These are phyloP conservation scores for Pseudogymnoascus sp. DNA, from an alignment of 2,329 filamentous ascomycete species.

Conservation along the genomic window DNA sequence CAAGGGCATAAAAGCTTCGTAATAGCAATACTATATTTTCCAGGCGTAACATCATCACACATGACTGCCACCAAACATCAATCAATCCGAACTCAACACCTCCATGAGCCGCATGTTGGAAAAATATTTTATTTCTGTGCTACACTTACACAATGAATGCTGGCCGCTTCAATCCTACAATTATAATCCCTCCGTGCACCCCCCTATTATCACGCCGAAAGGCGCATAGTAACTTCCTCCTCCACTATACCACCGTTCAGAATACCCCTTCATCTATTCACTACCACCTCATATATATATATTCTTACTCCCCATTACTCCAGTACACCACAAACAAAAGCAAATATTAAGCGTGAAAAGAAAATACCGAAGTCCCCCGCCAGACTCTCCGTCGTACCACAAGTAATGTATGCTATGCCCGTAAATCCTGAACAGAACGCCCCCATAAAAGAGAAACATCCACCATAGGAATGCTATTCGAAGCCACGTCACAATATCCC, in stretches of 20 bases:
- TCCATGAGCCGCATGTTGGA: not conserved
- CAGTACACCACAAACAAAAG: not conserved
- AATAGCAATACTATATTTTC: not conserved
- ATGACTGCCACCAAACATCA: not conserved
- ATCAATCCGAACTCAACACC: not conserved
- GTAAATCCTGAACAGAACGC: slow-evolving; percentile 3
- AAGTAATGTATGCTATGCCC: slow-evolving; percentile 2
- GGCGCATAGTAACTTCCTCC: not conserved
- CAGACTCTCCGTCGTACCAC: not conserved
- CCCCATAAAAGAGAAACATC: not conserved
- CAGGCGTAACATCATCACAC: not conserved
- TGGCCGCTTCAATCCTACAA: not conserved
- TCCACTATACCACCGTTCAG: not conserved
- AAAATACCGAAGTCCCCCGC: not conserved
- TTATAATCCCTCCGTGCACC: not conserved
- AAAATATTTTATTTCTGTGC: not conserved
- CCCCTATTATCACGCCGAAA: not conserved
- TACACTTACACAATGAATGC: slow-evolving; percentile 3
- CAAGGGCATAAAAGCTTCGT: not conserved
- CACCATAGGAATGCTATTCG: not conserved
- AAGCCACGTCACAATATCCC: not conserved
- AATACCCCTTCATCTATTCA: not conserved
- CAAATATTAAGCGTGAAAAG: not conserved
- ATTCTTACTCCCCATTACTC: not conserved
- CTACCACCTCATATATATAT: not conserved